These are phyloP conservation scores for Boletus pseudo-olivaceus DNA, from an alignment of 768 basidiomycete species.

Conservation along the genomic window DNA sequence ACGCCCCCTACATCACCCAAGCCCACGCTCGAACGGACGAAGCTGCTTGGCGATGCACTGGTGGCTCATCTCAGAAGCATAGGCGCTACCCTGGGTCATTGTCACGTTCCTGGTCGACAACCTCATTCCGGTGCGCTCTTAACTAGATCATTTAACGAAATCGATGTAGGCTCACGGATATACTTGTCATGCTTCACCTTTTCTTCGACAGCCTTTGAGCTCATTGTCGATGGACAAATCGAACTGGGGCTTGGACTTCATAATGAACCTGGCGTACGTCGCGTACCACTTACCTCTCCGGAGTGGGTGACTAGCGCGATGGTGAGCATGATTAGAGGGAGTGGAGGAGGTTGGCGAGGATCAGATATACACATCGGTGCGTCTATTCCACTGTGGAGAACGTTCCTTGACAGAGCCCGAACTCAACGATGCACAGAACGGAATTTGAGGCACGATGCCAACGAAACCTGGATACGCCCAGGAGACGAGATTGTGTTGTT, in stretches of 20 bases:
- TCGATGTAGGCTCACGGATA: not conserved
- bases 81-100: slow-evolving; percentile 48
- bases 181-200: not conserved
- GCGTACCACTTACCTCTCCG: slow-evolving; percentile 17
- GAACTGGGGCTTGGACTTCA: slow-evolving; percentile 55
- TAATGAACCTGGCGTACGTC: slow-evolving; percentile 46
- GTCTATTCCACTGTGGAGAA: not conserved
- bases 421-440: not conserved
- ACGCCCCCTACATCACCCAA: not conserved
- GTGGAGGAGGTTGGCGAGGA: slow-evolving; percentile 14
- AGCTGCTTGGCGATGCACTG: slow-evolving; percentile 32
- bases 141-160: not conserved
- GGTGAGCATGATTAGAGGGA: slow-evolving; percentile 20
- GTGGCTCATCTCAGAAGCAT: slow-evolving; percentile 33
- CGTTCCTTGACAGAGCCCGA: not conserved
- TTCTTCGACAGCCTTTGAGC: slow-evolving; percentile 1
- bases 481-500: slow-evolving; percentile 40
- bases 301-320: slow-evolving; percentile 30
- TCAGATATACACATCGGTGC: slow-evolving; percentile 6
- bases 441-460: not conserved
- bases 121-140: slow-evolving; percentile 10
- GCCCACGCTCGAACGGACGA: slow-evolving; percentile 17
- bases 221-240: slow-evolving; percentile 7
- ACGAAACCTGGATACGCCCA: slow-evolving; percentile 17
- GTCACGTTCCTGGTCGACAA: slow-evolving; percentile 50